phyloP scores from a whole-genome alignment of 1,284 basidiomycete genomes.

The Fomitopsis palustris region DNA sequence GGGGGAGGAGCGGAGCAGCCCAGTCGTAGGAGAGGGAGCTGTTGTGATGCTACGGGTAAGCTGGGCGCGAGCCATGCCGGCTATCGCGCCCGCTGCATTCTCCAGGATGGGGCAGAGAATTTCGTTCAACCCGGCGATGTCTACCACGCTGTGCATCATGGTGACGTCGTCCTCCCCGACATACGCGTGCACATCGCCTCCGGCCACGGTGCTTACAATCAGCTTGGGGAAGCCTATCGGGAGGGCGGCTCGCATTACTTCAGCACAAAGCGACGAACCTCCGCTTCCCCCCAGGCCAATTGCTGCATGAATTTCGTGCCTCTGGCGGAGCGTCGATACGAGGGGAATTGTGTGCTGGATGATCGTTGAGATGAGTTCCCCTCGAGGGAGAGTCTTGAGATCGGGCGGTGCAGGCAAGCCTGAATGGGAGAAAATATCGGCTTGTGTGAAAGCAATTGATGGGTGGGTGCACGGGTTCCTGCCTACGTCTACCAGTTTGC shows the following conservation, averaged over 20 bases:
- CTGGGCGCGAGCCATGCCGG: slow-evolving; percentile 21
- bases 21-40: neutral
- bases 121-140: slow-evolving; percentile 24
- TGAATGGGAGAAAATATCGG: slow-evolving; percentile 11
- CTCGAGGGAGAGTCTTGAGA: slow-evolving; percentile 15
- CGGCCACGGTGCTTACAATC: slow-evolving; percentile 23
- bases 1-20: neutral
- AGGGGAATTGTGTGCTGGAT: slow-evolving; percentile 11
- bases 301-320: slow-evolving; percentile 12
- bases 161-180: slow-evolving; percentile 19
- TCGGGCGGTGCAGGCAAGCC: slow-evolving; percentile 6
- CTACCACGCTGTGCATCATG: slow-evolving; percentile 22
- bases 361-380: slow-evolving; percentile 15
- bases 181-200: slow-evolving; percentile 19
- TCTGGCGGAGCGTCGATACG: slow-evolving; percentile 8
- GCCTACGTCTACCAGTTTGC: slow-evolving; percentile 22
- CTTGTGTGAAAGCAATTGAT: slow-evolving; percentile 14
- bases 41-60: slow-evolving; percentile 1
- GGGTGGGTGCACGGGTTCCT: slow-evolving; percentile 16
- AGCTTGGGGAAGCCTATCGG: slow-evolving; percentile 24
- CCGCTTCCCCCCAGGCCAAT: slow-evolving; percentile 20
- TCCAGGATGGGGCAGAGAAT: slow-evolving; percentile 21
- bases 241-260: slow-evolving; percentile 16
- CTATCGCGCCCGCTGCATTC: slow-evolving; percentile 22
- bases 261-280: slow-evolving; percentile 19